Evolutionary conservation across 2,329 filamentous ascomycete species (phyloP), one percentile per base, ranked within the genome.

Genomic region (Curvularia eragrostidis): DNA sequence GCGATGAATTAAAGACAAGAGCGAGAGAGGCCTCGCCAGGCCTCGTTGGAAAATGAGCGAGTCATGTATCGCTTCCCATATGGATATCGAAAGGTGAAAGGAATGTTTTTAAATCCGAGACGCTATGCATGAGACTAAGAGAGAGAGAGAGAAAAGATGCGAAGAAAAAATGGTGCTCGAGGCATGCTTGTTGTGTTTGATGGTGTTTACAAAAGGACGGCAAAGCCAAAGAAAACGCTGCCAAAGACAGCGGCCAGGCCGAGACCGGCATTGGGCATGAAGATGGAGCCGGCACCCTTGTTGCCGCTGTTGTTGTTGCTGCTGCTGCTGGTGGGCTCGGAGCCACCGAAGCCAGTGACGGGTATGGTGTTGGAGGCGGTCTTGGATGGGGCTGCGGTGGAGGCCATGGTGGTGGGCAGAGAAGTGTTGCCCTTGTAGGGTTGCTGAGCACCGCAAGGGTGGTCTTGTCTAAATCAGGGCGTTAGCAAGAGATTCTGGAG

Each of bases 361-460:
- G 70, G 46, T 75, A 52, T 62, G 52, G 63, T 48, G 21, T 57
- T 58, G 60, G 64, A 60, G 28, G 70, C 59, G 12, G 67, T 73
- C 23, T 77, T 62, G 8, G 56, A 46, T 3, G 68, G 58, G 15
- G 80, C 69, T 12, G 78, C 72, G 4, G 79, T 72, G 7, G 81
- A 72, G 9, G 78, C 77, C 15, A 81, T 76, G 18, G 80, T 79
- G 19, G 80, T 76, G 7, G 84, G 78, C 7, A 81, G 77, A 6
- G 84, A 85, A 5, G 74, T 67, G 77, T 91, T 92, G 74, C 81
- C 77, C 54, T 80, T 81, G 41, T 77, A 84, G 13, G 91, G 90
- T 71, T 84, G 79, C 67, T 82, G 82, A 36, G 90, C 90, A 73
- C 91, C 90, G 75, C 91, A 94, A 3, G 87, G 89, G 78, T 92